A percentile compares a stretch with the other conserved stretches of the same genome.
These are phyloP conservation scores for Annulohypoxylon maeteangense DNA, from an alignment of 495 filamentous ascomycete species.

Conservation along the genomic window DNA sequence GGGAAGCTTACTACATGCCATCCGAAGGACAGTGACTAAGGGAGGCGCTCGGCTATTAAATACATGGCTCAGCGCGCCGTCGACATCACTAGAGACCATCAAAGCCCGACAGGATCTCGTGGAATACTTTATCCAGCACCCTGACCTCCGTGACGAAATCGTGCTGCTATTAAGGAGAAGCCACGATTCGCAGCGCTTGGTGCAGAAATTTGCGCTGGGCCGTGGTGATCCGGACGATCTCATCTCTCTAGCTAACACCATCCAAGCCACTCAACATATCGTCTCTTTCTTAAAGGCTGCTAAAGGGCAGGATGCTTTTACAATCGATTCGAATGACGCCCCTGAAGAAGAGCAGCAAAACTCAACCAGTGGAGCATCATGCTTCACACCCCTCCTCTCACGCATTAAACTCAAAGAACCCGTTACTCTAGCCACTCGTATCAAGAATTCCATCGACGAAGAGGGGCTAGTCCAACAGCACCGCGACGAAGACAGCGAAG, in stretches of 20 bases:
- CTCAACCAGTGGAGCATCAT: slow-evolving; percentile 30
- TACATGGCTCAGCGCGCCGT: slow-evolving; percentile 86
- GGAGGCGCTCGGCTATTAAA: slow-evolving; percentile 86
- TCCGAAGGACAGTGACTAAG: slow-evolving; percentile 90
- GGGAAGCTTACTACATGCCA: slow-evolving; percentile 87
- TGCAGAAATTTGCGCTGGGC: slow-evolving; percentile 92
- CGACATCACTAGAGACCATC: slow-evolving; percentile 82
- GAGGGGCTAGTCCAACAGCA: slow-evolving; percentile 86
- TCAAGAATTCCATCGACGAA: slow-evolving; percentile 87
- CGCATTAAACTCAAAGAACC: slow-evolving; percentile 78
- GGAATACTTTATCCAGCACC: slow-evolving; percentile 70
- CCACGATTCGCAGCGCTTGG: slow-evolving; percentile 86
- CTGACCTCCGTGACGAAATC: slow-evolving; percentile 73
- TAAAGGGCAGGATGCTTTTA: neutral
- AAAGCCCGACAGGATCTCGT: slow-evolving; percentile 86
- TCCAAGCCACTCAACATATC: slow-evolving; percentile 80
- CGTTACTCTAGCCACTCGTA: slow-evolving; percentile 71
- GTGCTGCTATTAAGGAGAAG: slow-evolving; percentile 74
- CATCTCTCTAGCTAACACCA: slow-evolving; percentile 80
- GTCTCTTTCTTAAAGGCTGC: slow-evolving; percentile 52
- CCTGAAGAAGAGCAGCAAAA: neutral
- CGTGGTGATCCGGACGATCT: slow-evolving; percentile 96
- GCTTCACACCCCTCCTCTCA: slow-evolving; percentile 64
- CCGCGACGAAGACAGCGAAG: slow-evolving; percentile 75
- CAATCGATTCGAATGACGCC: neutral